These are phyloP conservation scores for Oryza meridionalis DNA, from an alignment of 176 grass and related monocot genomes.

Conservation along the genomic window DNA sequence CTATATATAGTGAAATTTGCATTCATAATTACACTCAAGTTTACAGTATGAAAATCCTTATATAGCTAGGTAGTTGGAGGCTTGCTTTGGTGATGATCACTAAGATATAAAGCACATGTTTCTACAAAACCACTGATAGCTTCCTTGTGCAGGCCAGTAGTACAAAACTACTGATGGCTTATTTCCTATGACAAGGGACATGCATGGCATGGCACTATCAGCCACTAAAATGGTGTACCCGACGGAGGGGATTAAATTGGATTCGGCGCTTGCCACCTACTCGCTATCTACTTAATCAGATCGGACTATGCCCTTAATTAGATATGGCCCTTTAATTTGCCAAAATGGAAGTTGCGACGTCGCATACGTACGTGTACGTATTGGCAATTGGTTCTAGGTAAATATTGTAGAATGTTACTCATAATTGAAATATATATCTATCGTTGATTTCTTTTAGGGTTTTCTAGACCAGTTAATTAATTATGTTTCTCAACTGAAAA, in stretches of 20 bases:
- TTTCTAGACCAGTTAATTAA: too few relatives aligned
- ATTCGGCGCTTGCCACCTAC: conserved; percentile 63
- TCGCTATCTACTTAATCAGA: conserved; percentile 11
- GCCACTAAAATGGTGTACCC: conserved; percentile 41
- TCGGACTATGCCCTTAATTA: neutral
- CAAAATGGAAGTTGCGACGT: conserved; percentile 19
- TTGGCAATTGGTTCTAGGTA: too few relatives aligned
- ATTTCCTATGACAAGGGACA: conserved; percentile 10
- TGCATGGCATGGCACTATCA: conserved; percentile 23
- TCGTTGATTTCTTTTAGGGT: too few relatives aligned
- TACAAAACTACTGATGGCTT: neutral
- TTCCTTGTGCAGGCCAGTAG: neutral
- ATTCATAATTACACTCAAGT: neutral
- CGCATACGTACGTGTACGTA: neutral
- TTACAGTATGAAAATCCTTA: neutral
- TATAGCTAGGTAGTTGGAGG: neutral
- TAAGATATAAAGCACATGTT: neutral
- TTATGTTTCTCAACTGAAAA: too few relatives aligned
- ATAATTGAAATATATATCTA: too few relatives aligned
- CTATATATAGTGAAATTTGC: too few relatives aligned
- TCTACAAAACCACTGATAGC: neutral
- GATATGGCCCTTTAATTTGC: neutral
- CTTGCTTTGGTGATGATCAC: neutral
- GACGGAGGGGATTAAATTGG: conserved; percentile 38
- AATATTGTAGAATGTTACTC: too few relatives aligned